Percentiles rank a stretch among this genome's conserved stretches.
Conservation (phyloP, 352 stramenopile species). For the Pseudoperonospora humuli region DNA sequence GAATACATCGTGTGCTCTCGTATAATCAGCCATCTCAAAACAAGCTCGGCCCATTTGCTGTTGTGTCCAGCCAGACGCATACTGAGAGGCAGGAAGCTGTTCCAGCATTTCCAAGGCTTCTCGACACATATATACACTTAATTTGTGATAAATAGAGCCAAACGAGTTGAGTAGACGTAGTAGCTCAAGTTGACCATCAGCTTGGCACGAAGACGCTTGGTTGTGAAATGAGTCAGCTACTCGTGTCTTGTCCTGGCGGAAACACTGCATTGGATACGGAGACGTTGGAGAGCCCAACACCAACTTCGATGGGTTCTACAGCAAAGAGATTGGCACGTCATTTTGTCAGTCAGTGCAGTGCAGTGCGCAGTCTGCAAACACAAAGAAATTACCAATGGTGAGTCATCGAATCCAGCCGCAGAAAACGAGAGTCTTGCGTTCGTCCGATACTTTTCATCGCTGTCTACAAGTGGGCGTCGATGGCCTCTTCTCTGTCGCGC, state of each 20-base stretch:
- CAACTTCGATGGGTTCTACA: conserved; percentile 19
- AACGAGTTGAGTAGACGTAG: conserved; percentile 59
- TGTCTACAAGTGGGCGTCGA: conserved; percentile 46
- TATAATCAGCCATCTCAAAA: conserved; percentile 95
- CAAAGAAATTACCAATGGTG: conserved; percentile 33
- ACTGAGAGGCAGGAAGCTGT: conserved; percentile 75
- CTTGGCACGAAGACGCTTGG: conserved; percentile 3
- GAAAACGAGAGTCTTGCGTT: conserved; percentile 60
- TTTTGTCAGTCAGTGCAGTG: conserved; percentile 3
- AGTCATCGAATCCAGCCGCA: conserved; percentile 41
- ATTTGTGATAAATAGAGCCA: conserved; percentile 63
- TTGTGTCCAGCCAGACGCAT: conserved; percentile 89
- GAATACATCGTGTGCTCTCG: conserved; percentile 81
- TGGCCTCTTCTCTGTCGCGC: conserved; percentile 40
- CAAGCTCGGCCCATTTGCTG: conserved; percentile 92
- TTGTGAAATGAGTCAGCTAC: conserved; percentile 3
- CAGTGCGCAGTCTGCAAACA: not conserved
- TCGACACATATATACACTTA: conserved; percentile 70
- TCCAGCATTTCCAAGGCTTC: conserved; percentile 87
- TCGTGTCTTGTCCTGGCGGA: conserved; percentile 18
- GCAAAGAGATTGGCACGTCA: not conserved
- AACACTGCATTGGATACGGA: conserved; percentile 7
- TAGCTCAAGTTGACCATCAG: conserved; percentile 28
- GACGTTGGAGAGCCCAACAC: conserved; percentile 14
- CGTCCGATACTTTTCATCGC: conserved; percentile 39